Base-by-base conservation (phyloP, 805 yeast genomes). In the Candida khao-thaluensis region DNA sequence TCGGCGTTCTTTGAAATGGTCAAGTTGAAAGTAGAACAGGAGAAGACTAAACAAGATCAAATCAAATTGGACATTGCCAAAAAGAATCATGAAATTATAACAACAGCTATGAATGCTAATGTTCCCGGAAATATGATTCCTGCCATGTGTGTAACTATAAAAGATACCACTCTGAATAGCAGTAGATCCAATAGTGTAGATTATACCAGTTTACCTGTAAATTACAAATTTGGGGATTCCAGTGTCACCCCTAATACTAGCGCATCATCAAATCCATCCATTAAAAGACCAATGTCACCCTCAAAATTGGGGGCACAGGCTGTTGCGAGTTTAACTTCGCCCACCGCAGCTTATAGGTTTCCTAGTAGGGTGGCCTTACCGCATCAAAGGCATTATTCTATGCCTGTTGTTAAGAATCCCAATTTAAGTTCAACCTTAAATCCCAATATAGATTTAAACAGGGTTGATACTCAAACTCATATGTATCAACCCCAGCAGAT, bases 31-130 rank as follows among this genome's bases (percentile, higher is more conserved):
- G 58, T 77, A 2, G 89, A 87, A 55, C 91, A 84, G 53, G 96
- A 90, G 56, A 71, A 74, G 30, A 83, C 96, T 1, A 83, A 82
- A 48, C 96, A 89, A 57, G 93, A 84, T 48, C 81, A 70, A 49
- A 82, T 84, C 56, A 74, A 72, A 38, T 64, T 82, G 15, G 95
- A 89, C 54, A 63, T 73, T 28, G 68, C 82, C 17, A 72, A 74
- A 29, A 72, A 75, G 40, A 74, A 84, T 16, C 60, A 83, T 22
- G 81, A 82, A 37, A 66, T 89, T 14, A 52, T 90, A 36, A 77
- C 77, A 42, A 63, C 69, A 10, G 90, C 95, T 0, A 52, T 76
- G 4, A 64, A 64, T 17, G 74, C 81, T 10, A 81, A 81, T 12
- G 64, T 89, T 2, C 93, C 95, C 0, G 66, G 80, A 1, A 59